Evolutionary conservation across 257 asterid genomes (phyloP).

Genomic region (Solanum appendiculatum): DNA sequence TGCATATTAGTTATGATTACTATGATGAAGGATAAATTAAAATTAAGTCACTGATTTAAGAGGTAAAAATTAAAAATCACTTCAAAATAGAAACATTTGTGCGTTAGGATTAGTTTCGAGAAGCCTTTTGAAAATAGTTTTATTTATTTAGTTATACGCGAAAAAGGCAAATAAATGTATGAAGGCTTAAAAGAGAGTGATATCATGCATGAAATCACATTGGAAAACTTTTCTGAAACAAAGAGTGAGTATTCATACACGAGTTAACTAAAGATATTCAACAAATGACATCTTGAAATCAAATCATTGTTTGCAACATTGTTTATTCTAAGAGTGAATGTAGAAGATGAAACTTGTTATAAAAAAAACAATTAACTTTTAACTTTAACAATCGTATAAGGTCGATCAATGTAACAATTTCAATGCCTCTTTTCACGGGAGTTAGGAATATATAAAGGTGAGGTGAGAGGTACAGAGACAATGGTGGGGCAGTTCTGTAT

Average conservation of each 20-base stretch:
- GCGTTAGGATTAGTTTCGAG: no score
- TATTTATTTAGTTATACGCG: no score
- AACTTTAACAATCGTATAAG: neutral
- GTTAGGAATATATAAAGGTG: neutral
- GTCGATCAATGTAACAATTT: neutral
- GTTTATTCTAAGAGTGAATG: neutral
- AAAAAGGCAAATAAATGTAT: no score
- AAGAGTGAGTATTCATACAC: neutral
- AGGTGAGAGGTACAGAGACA: no score
- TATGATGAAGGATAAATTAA: no score
- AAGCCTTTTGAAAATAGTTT: no score
- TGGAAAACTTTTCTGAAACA: neutral
- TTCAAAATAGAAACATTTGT: no score
- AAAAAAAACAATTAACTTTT: neutral
- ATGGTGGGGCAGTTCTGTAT: no score
- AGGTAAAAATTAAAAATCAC: no score
- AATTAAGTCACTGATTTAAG: no score
- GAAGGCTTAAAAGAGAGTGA: neutral
- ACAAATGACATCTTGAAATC: neutral
- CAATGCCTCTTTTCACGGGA: neutral
- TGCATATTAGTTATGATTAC: no score
- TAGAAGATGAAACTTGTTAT: neutral
- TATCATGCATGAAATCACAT: neutral
- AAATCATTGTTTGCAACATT: neutral
- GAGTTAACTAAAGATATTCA: neutral